Evolutionary conservation across 2,329 filamentous ascomycete genomes (phyloP).

Genomic region (Talaromyces piceae): DNA sequence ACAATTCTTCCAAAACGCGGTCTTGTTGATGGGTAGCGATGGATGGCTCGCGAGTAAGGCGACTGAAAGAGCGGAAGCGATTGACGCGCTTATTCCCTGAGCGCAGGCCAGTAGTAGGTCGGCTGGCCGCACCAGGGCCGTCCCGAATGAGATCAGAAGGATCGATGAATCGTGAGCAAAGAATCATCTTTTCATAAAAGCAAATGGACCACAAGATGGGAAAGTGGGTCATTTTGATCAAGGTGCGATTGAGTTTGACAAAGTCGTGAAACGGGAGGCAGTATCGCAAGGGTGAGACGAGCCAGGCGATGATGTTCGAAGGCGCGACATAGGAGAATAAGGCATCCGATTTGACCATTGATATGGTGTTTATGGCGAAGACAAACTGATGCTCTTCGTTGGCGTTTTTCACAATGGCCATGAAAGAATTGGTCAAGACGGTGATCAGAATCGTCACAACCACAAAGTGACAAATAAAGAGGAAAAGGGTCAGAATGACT

Average conservation of each 20-base stretch:
- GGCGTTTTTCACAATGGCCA: constrained; percentile 87
- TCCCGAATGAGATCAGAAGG: constrained; percentile 80
- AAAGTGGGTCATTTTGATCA: constrained; percentile 87
- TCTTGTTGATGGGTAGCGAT: constrained; percentile 86
- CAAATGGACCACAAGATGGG: constrained; percentile 83
- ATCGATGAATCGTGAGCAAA: constrained; percentile 70
- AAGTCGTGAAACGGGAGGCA: constrained; percentile 73
- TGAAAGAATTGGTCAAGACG: constrained; percentile 93
- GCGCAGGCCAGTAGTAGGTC: constrained; percentile 43
- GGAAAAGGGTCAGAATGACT: constrained; percentile 67
- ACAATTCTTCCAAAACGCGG: constrained; percentile 82
- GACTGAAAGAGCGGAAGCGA: constrained; percentile 63
- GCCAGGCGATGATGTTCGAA: constrained; percentile 84
- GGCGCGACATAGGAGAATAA: constrained; percentile 91
- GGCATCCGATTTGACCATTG: constrained; percentile 97
- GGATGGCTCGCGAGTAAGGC: constrained; percentile 65
- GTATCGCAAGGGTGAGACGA: constrained; percentile 75
- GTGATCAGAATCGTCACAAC: constrained; percentile 92
- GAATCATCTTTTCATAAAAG: constrained; percentile 72
- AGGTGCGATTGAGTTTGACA: constrained; percentile 75
- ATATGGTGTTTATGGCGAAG: constrained; percentile 94
- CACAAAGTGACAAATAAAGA: constrained; percentile 92
- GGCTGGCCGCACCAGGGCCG: constrained; percentile 45
- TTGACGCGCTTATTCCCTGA: constrained; percentile 52
- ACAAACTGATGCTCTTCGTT: constrained; percentile 87